These are phyloP conservation scores for Phytophthora foliorum DNA, from an alignment of 352 stramenopile species.

Conservation along the genomic window DNA sequence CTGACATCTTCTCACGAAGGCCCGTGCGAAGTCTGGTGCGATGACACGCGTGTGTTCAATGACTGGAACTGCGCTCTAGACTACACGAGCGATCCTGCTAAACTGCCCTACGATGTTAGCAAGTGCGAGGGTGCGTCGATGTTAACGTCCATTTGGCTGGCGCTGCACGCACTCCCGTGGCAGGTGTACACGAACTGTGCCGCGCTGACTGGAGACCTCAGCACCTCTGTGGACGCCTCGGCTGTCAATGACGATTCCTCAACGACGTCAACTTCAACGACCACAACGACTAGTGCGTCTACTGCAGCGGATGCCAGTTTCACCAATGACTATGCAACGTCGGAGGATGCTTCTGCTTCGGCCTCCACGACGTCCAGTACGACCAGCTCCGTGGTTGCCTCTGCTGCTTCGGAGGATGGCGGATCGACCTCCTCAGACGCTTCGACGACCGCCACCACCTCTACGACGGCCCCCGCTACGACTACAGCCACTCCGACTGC, in stretches of 20 bases:
- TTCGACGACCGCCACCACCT: constrained; percentile 6
- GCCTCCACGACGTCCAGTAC: constrained; percentile 9
- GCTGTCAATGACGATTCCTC: constrained; percentile 11
- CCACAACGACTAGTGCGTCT: constrained; percentile 19
- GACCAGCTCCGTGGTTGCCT: constrained; percentile 3
- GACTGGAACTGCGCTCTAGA: constrained; percentile 18
- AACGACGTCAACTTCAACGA: constrained; percentile 18
- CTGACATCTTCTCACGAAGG: constrained; percentile 41
- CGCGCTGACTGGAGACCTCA: constrained; percentile 19
- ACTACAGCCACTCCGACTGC: constrained; percentile 6
- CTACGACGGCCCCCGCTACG: neutral
- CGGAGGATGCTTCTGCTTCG: constrained; percentile 27
- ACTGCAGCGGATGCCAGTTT: constrained; percentile 18
- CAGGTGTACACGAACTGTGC: constrained; percentile 55
- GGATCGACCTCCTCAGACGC: neutral
- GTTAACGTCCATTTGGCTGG: constrained; percentile 44
- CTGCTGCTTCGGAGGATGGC: neutral
- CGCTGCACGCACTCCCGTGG: constrained; percentile 41
- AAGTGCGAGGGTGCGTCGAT: constrained; percentile 28
- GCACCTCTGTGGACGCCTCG: constrained; percentile 30
- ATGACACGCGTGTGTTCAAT: constrained; percentile 22
- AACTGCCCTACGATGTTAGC: constrained; percentile 45
- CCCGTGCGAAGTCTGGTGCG: constrained; percentile 49
- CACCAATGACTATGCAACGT: constrained; percentile 29
- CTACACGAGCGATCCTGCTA: constrained; percentile 22